Evolutionary conservation across 768 basidiomycete species (phyloP).

Genomic region (Xerocomus brunneocitrinus): DNA sequence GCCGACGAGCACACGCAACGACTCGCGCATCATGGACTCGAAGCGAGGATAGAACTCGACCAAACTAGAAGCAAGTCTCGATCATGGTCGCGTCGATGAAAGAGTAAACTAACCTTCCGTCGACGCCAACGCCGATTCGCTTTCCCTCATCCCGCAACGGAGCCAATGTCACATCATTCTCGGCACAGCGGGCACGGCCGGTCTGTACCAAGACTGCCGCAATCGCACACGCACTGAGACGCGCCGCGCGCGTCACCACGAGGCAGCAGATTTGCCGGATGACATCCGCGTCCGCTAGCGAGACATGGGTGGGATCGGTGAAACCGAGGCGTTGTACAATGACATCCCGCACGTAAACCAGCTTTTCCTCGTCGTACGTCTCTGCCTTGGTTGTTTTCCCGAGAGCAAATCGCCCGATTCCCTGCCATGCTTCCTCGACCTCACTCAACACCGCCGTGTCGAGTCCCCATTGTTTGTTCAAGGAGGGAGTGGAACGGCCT

Average conservation of each 20-base stretch:
- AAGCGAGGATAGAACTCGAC: constrained; percentile 92
- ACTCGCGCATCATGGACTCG: constrained; percentile 65
- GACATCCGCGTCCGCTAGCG: constrained; percentile 62
- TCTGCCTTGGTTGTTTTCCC: constrained; percentile 7
- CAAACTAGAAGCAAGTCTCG: constrained; percentile 46
- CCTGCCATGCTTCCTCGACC: constrained; percentile 73
- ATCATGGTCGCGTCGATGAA: neutral
- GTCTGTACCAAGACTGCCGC: constrained; percentile 86
- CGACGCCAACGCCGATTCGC: constrained; percentile 79
- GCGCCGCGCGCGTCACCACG: constrained; percentile 78
- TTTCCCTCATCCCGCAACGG: constrained; percentile 35
- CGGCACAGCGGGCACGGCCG: constrained; percentile 51
- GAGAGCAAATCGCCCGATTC: constrained; percentile 31
- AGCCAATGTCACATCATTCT: constrained; percentile 22
- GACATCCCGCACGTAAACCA: constrained; percentile 55
- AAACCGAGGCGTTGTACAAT: constrained; percentile 63
- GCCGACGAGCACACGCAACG: constrained; percentile 74
- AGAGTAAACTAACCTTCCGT: constrained; percentile 66
- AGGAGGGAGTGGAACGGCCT: constrained; percentile 61
- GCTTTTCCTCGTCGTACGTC: constrained; percentile 24
- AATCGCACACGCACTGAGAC: constrained; percentile 81
- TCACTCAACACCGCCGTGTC: constrained; percentile 92
- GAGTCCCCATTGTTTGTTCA: constrained; percentile 92
- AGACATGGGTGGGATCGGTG: constrained; percentile 44
- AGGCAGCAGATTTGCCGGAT: constrained; percentile 76